Evolutionary conservation across 208 protist species (phyloP), one percentile per base, ranked within the genome.

Genomic region (Herpetomonas samuelpessoai): DNA sequence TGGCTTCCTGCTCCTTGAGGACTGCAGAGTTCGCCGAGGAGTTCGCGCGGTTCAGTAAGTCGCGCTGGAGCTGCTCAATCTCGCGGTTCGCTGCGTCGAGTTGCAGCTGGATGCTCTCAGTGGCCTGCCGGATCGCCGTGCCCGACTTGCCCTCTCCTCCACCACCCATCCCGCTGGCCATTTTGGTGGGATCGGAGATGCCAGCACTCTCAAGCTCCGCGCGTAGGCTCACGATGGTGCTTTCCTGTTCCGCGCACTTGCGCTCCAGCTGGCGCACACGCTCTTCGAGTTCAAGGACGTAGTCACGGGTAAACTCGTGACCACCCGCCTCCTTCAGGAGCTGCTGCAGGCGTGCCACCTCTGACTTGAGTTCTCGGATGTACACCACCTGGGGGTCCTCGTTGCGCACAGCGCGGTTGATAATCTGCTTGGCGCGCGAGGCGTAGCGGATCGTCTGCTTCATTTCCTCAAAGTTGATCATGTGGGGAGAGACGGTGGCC

Each of bases 381-480:
- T 79, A 63, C 18, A 69, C 68, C 26, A 83, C 78, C 61, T 96
- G 86, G 26, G 95, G 86, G 61, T 98, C 91, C 63, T 97, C 93
- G 55, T 98, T 98, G 19, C 95, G 74, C 25, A 86, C 74, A 14
- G 93, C 91, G 19, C 74, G 80, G 57, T 96, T 97, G 28, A 97
- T 88, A 46, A 98, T 98, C 50, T 93, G 79, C 65, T 95, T 95
- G 0, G 92, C 95, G 0, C 91, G 78, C 1, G 74, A 84, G 21
- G 91, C 94, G 71, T 97, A 98, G 24, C 88, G 85, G 0, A 98
- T 57, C 19, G 97, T 99, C 25, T 90, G 85, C 0, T 85, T 64
- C 54, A 90, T 98, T 60, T 98, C 96, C 18, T 98, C 96, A 31
- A 83, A 93, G 66, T 97, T 92, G 55, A 86, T 69, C 22, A 63